A percentile compares a stretch with the other conserved stretches of the same genome.
Evolutionary conservation across 208 protist genomes (phyloP).

Genomic region (Trypanosoma vivax): DNA sequence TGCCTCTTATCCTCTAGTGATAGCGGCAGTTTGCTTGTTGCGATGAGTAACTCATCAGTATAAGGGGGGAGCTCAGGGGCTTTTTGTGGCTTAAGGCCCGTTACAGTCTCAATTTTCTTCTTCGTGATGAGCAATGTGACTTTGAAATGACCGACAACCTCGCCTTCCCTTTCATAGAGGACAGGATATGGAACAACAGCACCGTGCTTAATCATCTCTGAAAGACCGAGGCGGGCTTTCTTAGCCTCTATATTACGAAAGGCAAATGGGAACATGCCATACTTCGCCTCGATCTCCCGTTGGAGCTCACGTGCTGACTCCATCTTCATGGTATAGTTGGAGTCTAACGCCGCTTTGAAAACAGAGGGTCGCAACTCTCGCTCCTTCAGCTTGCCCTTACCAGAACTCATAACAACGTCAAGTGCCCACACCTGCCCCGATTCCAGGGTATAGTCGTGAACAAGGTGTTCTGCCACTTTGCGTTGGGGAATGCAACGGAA

Average conservation of each 20-base stretch:
- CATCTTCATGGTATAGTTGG: constrained; percentile 96
- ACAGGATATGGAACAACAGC: constrained; percentile 96
- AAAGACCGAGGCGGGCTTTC: constrained; percentile 91
- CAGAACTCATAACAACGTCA: constrained; percentile 85
- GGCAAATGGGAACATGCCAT: constrained; percentile 94
- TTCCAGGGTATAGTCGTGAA: constrained; percentile 91
- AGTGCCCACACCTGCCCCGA: constrained; percentile 90
- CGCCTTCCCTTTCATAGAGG: constrained; percentile 91
- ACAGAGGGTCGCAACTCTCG: constrained; percentile 81
- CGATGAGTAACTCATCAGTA: constrained; percentile 81
- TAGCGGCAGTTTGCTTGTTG: constrained; percentile 72
- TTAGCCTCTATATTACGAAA: constrained; percentile 91
- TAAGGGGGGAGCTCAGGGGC: constrained; percentile 65
- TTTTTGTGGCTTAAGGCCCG: constrained; percentile 83
- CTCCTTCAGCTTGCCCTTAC: constrained; percentile 90
- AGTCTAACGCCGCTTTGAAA: constrained; percentile 94
- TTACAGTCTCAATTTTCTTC: constrained; percentile 87
- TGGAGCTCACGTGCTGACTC: constrained; percentile 94
- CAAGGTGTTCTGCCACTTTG: constrained; percentile 87
- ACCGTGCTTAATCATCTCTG: constrained; percentile 94
- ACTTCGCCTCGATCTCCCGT: constrained; percentile 93
- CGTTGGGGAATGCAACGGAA: constrained; percentile 93
- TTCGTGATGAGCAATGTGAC: constrained; percentile 84
- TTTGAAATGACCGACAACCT: constrained; percentile 89
- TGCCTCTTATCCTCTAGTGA: constrained; percentile 84